phyloP scores from a whole-genome alignment of 106 monocot genomes.

The Allium fistulosum region DNA sequence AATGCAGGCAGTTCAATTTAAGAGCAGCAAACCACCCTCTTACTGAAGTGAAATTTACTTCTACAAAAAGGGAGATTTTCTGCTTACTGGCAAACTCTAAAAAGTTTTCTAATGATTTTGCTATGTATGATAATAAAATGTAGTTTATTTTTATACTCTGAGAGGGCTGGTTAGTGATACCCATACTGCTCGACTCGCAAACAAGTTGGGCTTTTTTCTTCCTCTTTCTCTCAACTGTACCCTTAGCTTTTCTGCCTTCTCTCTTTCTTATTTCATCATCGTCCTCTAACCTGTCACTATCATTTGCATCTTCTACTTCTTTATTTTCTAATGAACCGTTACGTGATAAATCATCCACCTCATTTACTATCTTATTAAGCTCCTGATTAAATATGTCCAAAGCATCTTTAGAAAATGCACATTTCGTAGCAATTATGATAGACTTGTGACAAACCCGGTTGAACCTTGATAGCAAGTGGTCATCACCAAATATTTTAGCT shows the following conservation, averaged over 20 bases:
- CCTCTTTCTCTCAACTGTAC: slow-evolving; percentile 16
- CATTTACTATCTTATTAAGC: slow-evolving; percentile 30
- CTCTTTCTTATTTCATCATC: slow-evolving; percentile 19
- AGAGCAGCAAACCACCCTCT: background rate
- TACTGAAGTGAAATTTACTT: background rate
- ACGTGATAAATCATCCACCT: slow-evolving; percentile 33
- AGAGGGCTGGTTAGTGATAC: slow-evolving; percentile 5
- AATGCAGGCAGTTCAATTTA: background rate
- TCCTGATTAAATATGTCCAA: slow-evolving; percentile 27
- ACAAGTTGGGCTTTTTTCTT: slow-evolving; percentile 21
- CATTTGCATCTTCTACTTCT: slow-evolving; percentile 12
- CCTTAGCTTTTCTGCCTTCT: slow-evolving; percentile 24
- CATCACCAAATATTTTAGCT: slow-evolving; percentile 13
- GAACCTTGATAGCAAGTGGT: slow-evolving; percentile 21
- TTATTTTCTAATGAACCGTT: slow-evolving; percentile 18
- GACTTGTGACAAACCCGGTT: slow-evolving; percentile 39
- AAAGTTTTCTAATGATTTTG: background rate
- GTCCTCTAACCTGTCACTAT: slow-evolving; percentile 12
- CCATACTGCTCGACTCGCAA: slow-evolving; percentile 3
- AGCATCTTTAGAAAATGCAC: slow-evolving; percentile 38
- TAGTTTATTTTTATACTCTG: slow-evolving; percentile 17
- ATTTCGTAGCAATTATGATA: slow-evolving; percentile 31
- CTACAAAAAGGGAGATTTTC: background rate
- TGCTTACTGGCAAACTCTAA: background rate
- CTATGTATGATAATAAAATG: background rate